A percentile compares a stretch with the other conserved stretches of the same genome.
These are phyloP conservation scores for Jimgerdemannia lactiflua DNA, from an alignment of 192 early-diverging fungal species.

Conservation along the genomic window DNA sequence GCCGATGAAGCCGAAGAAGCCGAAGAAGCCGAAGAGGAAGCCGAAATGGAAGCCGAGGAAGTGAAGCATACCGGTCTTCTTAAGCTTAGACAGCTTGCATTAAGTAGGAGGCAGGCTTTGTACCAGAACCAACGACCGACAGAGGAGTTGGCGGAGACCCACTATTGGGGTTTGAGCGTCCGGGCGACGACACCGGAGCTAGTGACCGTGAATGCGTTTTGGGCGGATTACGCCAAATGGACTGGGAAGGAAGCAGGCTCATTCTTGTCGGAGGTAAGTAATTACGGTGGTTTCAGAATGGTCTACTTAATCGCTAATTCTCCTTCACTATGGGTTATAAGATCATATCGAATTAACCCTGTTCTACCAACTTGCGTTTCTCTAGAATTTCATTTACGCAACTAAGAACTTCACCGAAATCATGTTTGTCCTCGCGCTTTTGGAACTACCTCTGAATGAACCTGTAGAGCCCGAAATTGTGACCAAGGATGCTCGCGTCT, in stretches of 20 bases:
- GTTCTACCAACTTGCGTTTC: constrained; percentile 1
- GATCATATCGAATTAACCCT: background rate
- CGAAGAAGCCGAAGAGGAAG: background rate
- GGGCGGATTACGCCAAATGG: constrained; percentile 41
- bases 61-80: background rate
- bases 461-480: constrained; percentile 16
- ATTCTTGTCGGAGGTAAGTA: constrained; percentile 41
- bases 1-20: too few relatives aligned
- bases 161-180: constrained; percentile 22
- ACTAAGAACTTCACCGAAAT: constrained; percentile 24
- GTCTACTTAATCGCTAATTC: background rate
- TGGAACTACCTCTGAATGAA: constrained; percentile 30
- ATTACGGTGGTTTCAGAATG: background rate
- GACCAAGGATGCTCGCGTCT: constrained; percentile 16
- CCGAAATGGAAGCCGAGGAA: background rate
- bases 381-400: constrained; percentile 40
- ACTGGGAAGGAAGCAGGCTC: constrained; percentile 13
- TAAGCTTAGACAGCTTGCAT: background rate
- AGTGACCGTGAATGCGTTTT: constrained; percentile 30
- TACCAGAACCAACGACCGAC: constrained; percentile 25
- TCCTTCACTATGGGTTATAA: background rate
- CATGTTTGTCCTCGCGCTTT: constrained; percentile 34
- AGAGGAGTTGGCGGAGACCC: constrained; percentile 35
- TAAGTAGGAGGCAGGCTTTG: background rate
- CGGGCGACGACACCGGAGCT: background rate